These are phyloP conservation scores for Agaricus subrufescens DNA, from an alignment of 768 basidiomycete genomes.

Conservation along the genomic window DNA sequence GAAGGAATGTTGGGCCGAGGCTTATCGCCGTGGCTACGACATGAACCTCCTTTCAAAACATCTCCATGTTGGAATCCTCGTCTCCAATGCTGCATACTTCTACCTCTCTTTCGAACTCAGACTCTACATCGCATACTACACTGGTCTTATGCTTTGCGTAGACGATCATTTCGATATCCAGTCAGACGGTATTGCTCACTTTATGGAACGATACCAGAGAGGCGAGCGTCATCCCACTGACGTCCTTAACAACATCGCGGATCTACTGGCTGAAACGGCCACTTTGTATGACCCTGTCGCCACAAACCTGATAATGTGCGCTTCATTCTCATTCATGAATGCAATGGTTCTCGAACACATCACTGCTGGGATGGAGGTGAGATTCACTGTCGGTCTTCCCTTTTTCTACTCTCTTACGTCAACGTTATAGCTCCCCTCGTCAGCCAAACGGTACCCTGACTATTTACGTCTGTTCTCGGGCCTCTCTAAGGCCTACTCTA, in stretches of 20 bases:
- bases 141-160: constrained; percentile 7
- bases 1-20: constrained; percentile 9
- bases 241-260: constrained; percentile 8
- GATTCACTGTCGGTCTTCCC: background rate
- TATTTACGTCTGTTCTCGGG: constrained; percentile 12
- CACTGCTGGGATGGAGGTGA: constrained; percentile 4
- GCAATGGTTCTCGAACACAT: constrained; percentile 9
- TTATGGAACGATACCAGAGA: constrained; percentile 9
- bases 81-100: constrained; percentile 10
- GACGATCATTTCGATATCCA: constrained; percentile 9
- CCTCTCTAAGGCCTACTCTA: constrained; percentile 10
- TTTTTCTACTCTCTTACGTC: background rate
- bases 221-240: constrained; percentile 8
- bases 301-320: constrained; percentile 7
- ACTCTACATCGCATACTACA: constrained; percentile 12
- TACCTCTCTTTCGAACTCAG: constrained; percentile 8
- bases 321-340: constrained; percentile 11
- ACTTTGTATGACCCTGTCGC: constrained; percentile 8
- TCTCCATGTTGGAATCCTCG: constrained; percentile 8
- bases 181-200: constrained; percentile 5
- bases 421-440: constrained; percentile 1
- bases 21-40: constrained; percentile 9
- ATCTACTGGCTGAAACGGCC: constrained; percentile 5
- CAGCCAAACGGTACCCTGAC: constrained; percentile 9
- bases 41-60: constrained; percentile 7